A percentile compares a stretch with the other conserved stretches of the same genome.
These are phyloP conservation scores for Rhizomucor pusillus DNA, from an alignment of 371 early-diverging fungal genomes.

Conservation along the genomic window DNA sequence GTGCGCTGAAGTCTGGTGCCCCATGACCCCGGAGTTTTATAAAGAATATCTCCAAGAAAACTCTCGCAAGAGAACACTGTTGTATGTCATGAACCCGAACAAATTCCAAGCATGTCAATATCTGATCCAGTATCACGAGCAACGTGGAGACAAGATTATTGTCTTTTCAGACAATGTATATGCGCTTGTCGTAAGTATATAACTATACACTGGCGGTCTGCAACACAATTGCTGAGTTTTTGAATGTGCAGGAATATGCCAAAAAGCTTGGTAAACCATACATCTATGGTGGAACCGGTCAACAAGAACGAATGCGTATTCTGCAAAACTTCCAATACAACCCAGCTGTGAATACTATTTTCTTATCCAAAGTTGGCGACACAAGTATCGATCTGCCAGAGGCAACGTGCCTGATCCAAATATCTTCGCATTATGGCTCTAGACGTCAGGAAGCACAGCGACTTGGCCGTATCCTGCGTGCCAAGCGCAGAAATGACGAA, in stretches of 20 bases:
- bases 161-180: conserved; percentile 99
- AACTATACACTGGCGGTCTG: neutral
- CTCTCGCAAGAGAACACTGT: conserved; percentile 78
- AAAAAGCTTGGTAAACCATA: conserved; percentile 87
- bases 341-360: conserved; percentile 93
- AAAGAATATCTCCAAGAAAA: conserved; percentile 85
- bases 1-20: conserved; percentile 99
- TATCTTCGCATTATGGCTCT: conserved; percentile 99
- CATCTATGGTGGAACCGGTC: conserved; percentile 97
- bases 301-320: conserved; percentile 95
- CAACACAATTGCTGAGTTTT: neutral
- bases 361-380: conserved; percentile 99
- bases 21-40: conserved; percentile 99
- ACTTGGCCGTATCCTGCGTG: conserved; percentile 94
- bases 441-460: conserved; percentile 99
- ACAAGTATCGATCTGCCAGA: conserved; percentile 99
- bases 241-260: conserved; percentile 78
- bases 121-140: conserved; percentile 94
- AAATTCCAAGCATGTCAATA: conserved; percentile 99
- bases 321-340: conserved; percentile 96
- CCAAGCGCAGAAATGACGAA: conserved; percentile 96
- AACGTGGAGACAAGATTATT: conserved; percentile 98
- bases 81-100: conserved; percentile 98
- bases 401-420: conserved; percentile 99
- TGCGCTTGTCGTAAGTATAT: conserved; percentile 77